phyloP scores from a whole-genome alignment of 1,139 yeast genomes.

The Candida sp. region DNA sequence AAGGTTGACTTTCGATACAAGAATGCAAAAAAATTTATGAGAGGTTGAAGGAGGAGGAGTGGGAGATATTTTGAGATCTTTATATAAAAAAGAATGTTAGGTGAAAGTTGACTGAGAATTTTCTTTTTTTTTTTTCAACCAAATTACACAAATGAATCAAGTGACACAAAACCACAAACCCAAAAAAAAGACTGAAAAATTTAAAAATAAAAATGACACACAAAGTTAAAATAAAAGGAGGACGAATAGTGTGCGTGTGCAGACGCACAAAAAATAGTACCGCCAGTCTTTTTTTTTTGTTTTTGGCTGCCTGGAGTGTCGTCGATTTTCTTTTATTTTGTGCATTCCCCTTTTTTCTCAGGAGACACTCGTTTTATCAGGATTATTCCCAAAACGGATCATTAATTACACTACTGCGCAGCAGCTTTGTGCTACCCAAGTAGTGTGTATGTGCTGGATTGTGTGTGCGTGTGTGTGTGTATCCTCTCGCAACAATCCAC shows the following conservation, averaged over 20 bases:
- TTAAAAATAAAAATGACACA: neutral
- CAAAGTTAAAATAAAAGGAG: neutral
- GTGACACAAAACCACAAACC: neutral
- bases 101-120: neutral
- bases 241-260: neutral
- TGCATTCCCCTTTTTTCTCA: neutral
- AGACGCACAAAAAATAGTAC: neutral
- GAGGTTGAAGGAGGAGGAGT: neutral
- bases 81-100: conserved; percentile 1
- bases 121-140: neutral
- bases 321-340: neutral
- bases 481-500: neutral
- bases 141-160: conserved; percentile 1
- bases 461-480: neutral
- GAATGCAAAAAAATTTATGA: neutral
- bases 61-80: conserved; percentile 1
- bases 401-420: conserved; percentile 2
- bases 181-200: neutral
- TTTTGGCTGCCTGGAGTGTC: too few species aligned
- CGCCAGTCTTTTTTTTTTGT: neutral
- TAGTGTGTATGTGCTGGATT: too few species aligned
- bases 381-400: conserved; percentile 8
- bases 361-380: conserved; percentile 7
- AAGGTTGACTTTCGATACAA: neutral
- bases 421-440: neutral